Percentiles rank a stretch among this genome's conserved stretches.
These are phyloP conservation scores for Pseudogymnoascus sp. DNA, from an alignment of 2,329 filamentous ascomycete species.

Conservation along the genomic window DNA sequence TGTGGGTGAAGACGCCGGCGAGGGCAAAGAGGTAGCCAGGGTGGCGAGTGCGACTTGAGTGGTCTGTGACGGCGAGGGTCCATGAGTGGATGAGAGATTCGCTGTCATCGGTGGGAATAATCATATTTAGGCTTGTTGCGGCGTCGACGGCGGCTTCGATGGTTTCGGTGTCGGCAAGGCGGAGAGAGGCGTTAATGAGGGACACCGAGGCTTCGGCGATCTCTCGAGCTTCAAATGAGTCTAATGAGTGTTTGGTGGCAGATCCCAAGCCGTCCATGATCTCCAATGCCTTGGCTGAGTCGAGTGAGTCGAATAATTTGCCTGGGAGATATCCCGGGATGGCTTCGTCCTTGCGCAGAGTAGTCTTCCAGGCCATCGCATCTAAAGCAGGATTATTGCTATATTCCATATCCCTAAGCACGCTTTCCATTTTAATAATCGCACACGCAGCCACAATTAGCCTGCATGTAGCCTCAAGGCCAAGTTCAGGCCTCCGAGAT, in stretches of 20 bases:
- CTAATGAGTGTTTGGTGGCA: constrained; percentile 25
- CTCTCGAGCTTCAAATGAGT: not conserved
- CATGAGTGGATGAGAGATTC: constrained; percentile 36
- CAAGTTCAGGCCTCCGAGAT: constrained; percentile 46
- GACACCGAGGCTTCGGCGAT: not conserved
- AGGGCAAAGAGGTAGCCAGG: constrained; percentile 42
- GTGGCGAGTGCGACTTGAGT: constrained; percentile 19
- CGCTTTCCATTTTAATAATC: constrained; percentile 29
- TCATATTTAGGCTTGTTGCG: constrained; percentile 40
- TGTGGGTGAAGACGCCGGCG: constrained; percentile 13
- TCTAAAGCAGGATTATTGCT: not conserved
- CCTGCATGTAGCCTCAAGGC: constrained; percentile 51
- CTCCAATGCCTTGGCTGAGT: not conserved
- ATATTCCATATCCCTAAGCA: not conserved
- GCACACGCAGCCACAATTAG: constrained; percentile 48
- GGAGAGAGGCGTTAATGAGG: constrained; percentile 34
- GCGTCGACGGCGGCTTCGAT: constrained; percentile 43
- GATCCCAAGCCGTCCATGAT: not conserved
- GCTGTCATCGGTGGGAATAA: constrained; percentile 33
- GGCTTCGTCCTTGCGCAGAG: not conserved
- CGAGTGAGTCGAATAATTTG: not conserved
- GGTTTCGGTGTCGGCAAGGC: constrained; percentile 42
- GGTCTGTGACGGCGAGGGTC: constrained; percentile 35
- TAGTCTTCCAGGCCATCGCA: not conserved
- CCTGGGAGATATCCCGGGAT: not conserved